A percentile compares a stretch with the other conserved stretches of the same genome.
phyloP scores from a whole-genome alignment of 805 yeast species.

The Cyberlindnera misumaiensis region DNA sequence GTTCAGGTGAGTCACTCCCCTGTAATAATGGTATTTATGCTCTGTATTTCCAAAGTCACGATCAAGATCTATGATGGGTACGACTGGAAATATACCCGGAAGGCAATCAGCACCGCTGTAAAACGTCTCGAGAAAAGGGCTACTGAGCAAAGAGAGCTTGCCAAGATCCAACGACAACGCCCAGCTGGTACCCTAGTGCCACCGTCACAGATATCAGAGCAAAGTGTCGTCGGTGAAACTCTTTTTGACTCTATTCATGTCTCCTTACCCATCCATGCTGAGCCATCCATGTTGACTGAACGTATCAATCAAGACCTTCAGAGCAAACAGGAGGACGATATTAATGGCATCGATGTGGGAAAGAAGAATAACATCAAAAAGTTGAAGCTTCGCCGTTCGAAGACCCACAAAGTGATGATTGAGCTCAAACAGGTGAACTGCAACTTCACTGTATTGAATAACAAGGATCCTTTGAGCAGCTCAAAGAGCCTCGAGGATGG shows the following conservation, averaged over 20 bases:
- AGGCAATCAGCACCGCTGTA: constrained; percentile 58
- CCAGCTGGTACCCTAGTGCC: background rate
- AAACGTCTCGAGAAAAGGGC: constrained; percentile 51
- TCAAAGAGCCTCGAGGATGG: constrained; percentile 15
- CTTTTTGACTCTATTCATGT: constrained; percentile 78
- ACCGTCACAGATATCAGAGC: constrained; percentile 2
- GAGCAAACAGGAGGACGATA: constrained; percentile 7
- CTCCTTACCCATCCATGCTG: constrained; percentile 41
- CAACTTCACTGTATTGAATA: constrained; percentile 37
- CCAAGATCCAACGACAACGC: constrained; percentile 3
- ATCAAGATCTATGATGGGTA: constrained; percentile 78
- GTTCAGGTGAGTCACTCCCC: constrained; percentile 2
- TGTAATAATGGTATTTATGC: constrained; percentile 13
- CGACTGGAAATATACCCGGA: constrained; percentile 81
- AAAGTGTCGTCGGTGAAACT: constrained; percentile 48
- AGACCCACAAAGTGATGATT: constrained; percentile 48
- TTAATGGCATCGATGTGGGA: constrained; percentile 16
- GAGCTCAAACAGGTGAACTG: constrained; percentile 50
- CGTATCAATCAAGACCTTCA: constrained; percentile 49
- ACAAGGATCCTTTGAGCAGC: constrained; percentile 37
- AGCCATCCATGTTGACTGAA: constrained; percentile 40
- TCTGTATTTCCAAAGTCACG: constrained; percentile 31
- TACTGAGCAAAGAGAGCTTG: constrained; percentile 12
- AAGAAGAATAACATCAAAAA: constrained; percentile 30
- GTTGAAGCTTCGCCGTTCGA: constrained; percentile 60